phyloP scores from a whole-genome alignment of 2,329 filamentous ascomycete species.

The Karstenula rhodostoma region DNA sequence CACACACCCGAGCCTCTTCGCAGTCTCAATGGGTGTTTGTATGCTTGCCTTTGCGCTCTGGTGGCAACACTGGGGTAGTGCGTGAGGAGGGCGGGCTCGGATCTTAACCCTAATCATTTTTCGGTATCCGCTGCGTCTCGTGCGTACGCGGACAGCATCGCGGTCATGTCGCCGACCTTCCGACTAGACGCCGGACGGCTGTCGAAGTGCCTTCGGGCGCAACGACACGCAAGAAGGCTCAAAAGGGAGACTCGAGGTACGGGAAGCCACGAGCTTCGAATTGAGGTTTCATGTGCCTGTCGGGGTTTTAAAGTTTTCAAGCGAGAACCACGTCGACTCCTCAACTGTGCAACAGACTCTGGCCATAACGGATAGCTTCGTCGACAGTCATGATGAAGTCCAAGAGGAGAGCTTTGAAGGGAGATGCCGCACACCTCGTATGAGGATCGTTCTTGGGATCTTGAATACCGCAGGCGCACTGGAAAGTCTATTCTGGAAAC shows the following conservation, averaged over 20 bases:
- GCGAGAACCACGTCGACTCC: conserved; percentile 78
- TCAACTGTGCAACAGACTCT: conserved; percentile 76
- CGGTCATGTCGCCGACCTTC: conserved; percentile 70
- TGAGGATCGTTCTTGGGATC: conserved; percentile 62
- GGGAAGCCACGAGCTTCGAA: conserved; percentile 56
- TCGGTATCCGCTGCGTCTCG: conserved; percentile 67
- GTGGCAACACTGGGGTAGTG: conserved; percentile 41
- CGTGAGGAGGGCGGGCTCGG: conserved; percentile 73
- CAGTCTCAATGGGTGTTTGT: conserved; percentile 60
- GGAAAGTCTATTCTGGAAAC: conserved; percentile 20
- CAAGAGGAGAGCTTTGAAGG: conserved; percentile 59
- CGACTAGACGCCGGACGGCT: conserved; percentile 65
- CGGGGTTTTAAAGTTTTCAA: conserved; percentile 74
- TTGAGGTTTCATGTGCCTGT: conserved; percentile 75
- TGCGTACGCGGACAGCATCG: conserved; percentile 56
- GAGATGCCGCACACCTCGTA: conserved; percentile 59
- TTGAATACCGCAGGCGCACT: conserved; percentile 38
- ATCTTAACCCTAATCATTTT: conserved; percentile 95
- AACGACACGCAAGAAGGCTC: conserved; percentile 29
- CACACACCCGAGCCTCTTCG: conserved; percentile 69
- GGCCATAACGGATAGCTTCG: conserved; percentile 67
- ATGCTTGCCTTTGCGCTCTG: conserved; percentile 48
- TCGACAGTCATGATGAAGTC: conserved; percentile 50
- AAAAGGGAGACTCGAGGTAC: conserved; percentile 58
- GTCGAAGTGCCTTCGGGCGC: conserved; percentile 28